Evolutionary conservation across 2,329 filamentous ascomycete species (phyloP).

Genomic region (Claviceps sp.): DNA sequence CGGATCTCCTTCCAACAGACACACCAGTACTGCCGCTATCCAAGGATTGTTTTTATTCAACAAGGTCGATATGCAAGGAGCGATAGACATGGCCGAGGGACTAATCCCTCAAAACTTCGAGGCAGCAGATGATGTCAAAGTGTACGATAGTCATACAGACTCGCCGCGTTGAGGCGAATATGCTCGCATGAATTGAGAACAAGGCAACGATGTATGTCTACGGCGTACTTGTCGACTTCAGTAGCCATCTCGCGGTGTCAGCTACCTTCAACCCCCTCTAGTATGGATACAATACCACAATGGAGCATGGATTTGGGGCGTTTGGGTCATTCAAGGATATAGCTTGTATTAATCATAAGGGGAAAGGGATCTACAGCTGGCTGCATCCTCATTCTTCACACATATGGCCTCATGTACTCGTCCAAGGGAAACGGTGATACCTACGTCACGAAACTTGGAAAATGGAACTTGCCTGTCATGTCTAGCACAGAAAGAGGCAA

Average conservation of each 20-base stretch:
- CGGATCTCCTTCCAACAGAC: constrained; percentile 30
- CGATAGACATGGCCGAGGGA: constrained; percentile 64
- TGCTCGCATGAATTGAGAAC: background rate
- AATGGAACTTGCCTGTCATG: background rate
- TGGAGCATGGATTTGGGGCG: background rate
- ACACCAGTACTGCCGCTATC: constrained; percentile 77
- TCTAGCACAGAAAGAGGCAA: background rate
- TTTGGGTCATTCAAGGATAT: background rate
- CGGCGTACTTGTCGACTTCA: background rate
- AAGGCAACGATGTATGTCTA: background rate
- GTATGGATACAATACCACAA: background rate
- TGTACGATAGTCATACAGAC: background rate
- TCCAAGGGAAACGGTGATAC: background rate
- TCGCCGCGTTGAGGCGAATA: background rate
- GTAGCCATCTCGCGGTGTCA: background rate
- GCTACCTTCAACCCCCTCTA: background rate
- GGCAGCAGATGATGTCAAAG: constrained; percentile 20
- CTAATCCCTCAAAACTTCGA: constrained; percentile 46
- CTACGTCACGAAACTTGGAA: background rate
- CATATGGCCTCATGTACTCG: background rate
- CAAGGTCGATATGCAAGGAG: constrained; percentile 79
- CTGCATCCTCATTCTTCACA: background rate
- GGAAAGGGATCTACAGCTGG: background rate
- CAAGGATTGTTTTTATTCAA: constrained; percentile 94
- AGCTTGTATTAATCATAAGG: background rate